A percentile compares a stretch with the other conserved stretches of the same genome.
Conservation (phyloP, 108 stramenopile species). For the Cyclotella kingstonii region DNA sequence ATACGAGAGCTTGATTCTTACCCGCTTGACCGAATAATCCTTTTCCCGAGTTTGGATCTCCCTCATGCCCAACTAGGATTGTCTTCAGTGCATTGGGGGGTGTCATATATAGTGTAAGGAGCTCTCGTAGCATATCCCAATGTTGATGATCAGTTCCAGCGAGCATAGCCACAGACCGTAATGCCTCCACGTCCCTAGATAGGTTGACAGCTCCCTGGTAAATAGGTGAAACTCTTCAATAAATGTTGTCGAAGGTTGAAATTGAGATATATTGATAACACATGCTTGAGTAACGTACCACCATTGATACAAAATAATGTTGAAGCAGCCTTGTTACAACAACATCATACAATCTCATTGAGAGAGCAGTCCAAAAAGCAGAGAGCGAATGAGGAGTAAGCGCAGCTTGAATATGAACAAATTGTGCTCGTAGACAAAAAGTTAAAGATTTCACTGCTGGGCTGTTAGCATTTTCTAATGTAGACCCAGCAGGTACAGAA, state of each 20-base stretch:
- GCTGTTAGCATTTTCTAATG: constrained; percentile 73
- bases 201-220: constrained; percentile 74
- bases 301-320: constrained; percentile 71
- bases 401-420: constrained; percentile 81
- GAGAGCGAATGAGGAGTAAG: constrained; percentile 73
- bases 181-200: constrained; percentile 79
- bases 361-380: constrained; percentile 86
- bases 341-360: constrained; percentile 82
- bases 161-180: constrained; percentile 76
- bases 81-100: constrained; percentile 83
- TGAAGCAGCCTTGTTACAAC: constrained; percentile 72
- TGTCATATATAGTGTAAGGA: constrained; percentile 83
- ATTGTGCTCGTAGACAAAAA: constrained; percentile 77
- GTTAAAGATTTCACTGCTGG: constrained; percentile 83
- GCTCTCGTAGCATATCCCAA: constrained; percentile 77
- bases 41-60: constrained; percentile 75
- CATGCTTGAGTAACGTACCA: constrained; percentile 29
- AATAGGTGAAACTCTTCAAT: background rate
- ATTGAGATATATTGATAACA: too few relatives aligned
- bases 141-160: constrained; percentile 80
- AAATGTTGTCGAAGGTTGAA: background rate
- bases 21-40: constrained; percentile 79
- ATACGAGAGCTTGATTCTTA: constrained; percentile 72
- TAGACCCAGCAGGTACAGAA: constrained; percentile 67
- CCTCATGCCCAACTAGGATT: constrained; percentile 79